Percentiles rank a stretch among this genome's conserved stretches.
phyloP scores from a whole-genome alignment of 2,329 filamentous ascomycete genomes.

The Paracamarosporium sp. region DNA sequence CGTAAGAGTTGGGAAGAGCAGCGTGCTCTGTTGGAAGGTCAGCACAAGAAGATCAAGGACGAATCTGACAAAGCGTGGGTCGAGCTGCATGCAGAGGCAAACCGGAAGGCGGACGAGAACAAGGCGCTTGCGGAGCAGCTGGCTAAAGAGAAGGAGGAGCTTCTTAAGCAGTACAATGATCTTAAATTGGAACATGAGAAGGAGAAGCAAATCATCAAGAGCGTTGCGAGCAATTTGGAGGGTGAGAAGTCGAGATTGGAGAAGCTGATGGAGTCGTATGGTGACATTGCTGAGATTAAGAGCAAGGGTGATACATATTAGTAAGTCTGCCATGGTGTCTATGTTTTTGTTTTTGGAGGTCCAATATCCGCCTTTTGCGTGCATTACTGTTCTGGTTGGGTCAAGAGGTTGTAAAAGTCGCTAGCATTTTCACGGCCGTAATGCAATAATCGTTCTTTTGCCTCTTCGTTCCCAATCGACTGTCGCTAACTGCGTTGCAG shows the following conservation, averaged over 20 bases:
- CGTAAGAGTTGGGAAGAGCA: conserved; percentile 60
- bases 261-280: conserved; percentile 52
- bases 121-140: conserved; percentile 36
- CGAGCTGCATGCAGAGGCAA: conserved; percentile 46
- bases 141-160: conserved; percentile 43
- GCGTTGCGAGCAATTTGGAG: conserved; percentile 48
- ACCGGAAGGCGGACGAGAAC: conserved; percentile 42
- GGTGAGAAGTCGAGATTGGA: conserved; percentile 51
- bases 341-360: conserved; percentile 12
- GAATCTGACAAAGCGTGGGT: conserved; percentile 55
- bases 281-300: conserved; percentile 51
- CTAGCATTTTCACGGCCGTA: conserved; percentile 24
- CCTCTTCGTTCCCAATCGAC: conserved; percentile 12
- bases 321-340: conserved; percentile 46
- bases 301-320: conserved; percentile 53
- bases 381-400: conserved; percentile 21
- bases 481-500: conserved; percentile 41
- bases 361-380: conserved; percentile 1
- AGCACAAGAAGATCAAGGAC: conserved; percentile 49
- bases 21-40: conserved; percentile 50
- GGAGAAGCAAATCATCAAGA: conserved; percentile 46
- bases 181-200: conserved; percentile 42
- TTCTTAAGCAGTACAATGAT: conserved; percentile 38
- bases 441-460: conserved; percentile 30
- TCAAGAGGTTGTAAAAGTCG: conserved; percentile 14